phyloP scores from a whole-genome alignment of 2,329 filamentous ascomycete species.

The Incumbomyces delicatus region DNA sequence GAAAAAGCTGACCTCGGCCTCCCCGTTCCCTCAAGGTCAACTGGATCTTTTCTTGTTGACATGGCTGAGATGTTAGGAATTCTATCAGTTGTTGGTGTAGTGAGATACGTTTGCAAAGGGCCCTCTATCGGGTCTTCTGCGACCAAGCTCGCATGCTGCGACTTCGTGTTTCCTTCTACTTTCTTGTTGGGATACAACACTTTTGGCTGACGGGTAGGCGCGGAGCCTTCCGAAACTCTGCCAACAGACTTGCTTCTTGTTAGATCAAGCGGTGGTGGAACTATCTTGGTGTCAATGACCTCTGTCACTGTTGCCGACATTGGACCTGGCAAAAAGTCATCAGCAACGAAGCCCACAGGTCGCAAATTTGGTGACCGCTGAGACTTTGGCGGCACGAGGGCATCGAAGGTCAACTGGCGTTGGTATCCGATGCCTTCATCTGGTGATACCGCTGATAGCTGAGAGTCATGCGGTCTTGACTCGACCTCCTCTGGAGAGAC shows the following conservation, averaged over 20 bases:
- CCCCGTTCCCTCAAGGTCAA: neutral
- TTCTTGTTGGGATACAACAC: neutral
- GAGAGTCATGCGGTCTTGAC: slow-evolving; percentile 6
- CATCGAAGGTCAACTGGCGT: slow-evolving; percentile 12
- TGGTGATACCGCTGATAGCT: slow-evolving; percentile 9
- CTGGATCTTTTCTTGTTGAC: neutral
- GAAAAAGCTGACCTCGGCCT: slow-evolving; percentile 1
- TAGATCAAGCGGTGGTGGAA: slow-evolving; percentile 12
- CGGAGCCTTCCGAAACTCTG: neutral
- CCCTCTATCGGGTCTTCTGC: slow-evolving; percentile 2
- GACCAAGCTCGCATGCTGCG: slow-evolving; percentile 2
- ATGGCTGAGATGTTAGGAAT: neutral
- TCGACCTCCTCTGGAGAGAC: slow-evolving; percentile 10
- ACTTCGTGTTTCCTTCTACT: neutral
- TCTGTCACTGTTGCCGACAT: slow-evolving; percentile 16
- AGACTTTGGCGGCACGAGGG: slow-evolving; percentile 12
- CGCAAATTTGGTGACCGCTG: slow-evolving; percentile 13
- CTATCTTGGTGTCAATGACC: slow-evolving; percentile 10
- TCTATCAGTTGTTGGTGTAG: neutral
- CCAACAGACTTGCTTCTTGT: slow-evolving; percentile 10
- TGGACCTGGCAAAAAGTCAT: slow-evolving; percentile 9
- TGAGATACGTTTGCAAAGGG: slow-evolving; percentile 3
- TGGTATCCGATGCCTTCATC: slow-evolving; percentile 4
- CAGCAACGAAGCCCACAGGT: slow-evolving; percentile 3
- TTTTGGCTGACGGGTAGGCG: neutral